A percentile compares a stretch with the other conserved stretches of the same genome.
Evolutionary conservation across 768 basidiomycete species (phyloP).

Genomic region (Suillus variegatus): DNA sequence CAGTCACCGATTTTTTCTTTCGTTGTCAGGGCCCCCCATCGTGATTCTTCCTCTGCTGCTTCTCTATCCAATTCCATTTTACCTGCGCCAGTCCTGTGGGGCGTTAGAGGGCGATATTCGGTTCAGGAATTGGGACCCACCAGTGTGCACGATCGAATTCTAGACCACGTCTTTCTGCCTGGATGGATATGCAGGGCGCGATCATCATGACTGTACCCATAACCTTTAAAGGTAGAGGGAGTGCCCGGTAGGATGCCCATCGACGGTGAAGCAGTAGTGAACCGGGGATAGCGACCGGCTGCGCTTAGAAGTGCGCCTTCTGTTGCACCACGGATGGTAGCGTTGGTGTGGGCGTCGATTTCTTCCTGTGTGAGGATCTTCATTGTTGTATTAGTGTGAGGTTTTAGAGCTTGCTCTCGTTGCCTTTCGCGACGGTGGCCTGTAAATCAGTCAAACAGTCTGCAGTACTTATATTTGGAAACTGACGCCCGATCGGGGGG

Average conservation of each 20-base stretch:
- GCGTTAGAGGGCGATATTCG: not conserved
- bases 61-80: constrained; percentile 56
- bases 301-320: constrained; percentile 55
- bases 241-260: constrained; percentile 59
- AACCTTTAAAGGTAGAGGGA: constrained; percentile 70
- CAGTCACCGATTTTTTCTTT: constrained; percentile 62
- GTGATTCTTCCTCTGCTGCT: constrained; percentile 30
- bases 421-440: not conserved
- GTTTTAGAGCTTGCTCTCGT: not conserved
- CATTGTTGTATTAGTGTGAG: constrained; percentile 15
- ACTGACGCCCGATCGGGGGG: no score
- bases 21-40: constrained; percentile 52
- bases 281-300: constrained; percentile 48
- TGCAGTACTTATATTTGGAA: not conserved
- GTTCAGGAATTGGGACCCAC: not conserved
- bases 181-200: constrained; percentile 67
- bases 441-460: not conserved
- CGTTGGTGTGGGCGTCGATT: constrained; percentile 52
- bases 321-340: constrained; percentile 59
- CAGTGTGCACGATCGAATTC: constrained; percentile 42
- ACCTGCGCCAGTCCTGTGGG: constrained; percentile 40
- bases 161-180: constrained; percentile 69
- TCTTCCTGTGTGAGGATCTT: constrained; percentile 46
- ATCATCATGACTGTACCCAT: constrained; percentile 68
- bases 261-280: constrained; percentile 52